Evolutionary conservation across 257 asterid genomes (phyloP).

Genomic region (Fraxinus americana): DNA sequence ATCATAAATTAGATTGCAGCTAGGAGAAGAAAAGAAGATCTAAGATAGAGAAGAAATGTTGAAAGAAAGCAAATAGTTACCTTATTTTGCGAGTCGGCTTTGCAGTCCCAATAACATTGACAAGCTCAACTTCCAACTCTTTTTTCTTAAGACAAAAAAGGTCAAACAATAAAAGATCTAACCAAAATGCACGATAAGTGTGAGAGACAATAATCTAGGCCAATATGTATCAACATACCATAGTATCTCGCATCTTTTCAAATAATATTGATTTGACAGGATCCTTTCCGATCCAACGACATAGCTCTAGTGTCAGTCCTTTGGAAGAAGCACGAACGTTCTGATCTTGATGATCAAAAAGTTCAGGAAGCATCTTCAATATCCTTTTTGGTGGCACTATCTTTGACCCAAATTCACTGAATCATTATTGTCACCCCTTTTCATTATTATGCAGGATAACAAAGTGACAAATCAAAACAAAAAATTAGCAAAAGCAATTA

Average conservation of each 20-base stretch:
- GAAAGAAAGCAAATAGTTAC: slow-evolving; percentile 32
- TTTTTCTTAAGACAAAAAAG: slow-evolving; percentile 59
- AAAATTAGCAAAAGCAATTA: slow-evolving; percentile 20
- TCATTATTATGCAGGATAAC: slow-evolving; percentile 28
- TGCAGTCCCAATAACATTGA: slow-evolving; percentile 80
- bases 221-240: slow-evolving; percentile 57
- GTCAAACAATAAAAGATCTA: slow-evolving; percentile 22
- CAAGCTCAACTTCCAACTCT: slow-evolving; percentile 97
- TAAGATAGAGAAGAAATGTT: not conserved
- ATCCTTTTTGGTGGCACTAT: slow-evolving; percentile 92
- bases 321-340: slow-evolving; percentile 98
- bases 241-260: slow-evolving; percentile 99
- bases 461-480: slow-evolving; percentile 12
- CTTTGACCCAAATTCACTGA: slow-evolving; percentile 96
- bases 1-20: not conserved
- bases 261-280: slow-evolving; percentile 93
- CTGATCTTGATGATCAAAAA: slow-evolving; percentile 99
- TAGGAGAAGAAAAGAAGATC: slow-evolving; percentile 6
- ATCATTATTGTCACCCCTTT: slow-evolving; percentile 30
- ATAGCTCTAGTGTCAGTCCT: slow-evolving; percentile 94
- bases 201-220: slow-evolving; percentile 7
- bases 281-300: slow-evolving; percentile 99
- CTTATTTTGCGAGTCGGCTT: slow-evolving; percentile 94
- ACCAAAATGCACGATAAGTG: not conserved
- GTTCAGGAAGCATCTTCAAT: slow-evolving; percentile 99